Conservation (phyloP, 257 asterid species). For the Linaria vulgaris region DNA sequence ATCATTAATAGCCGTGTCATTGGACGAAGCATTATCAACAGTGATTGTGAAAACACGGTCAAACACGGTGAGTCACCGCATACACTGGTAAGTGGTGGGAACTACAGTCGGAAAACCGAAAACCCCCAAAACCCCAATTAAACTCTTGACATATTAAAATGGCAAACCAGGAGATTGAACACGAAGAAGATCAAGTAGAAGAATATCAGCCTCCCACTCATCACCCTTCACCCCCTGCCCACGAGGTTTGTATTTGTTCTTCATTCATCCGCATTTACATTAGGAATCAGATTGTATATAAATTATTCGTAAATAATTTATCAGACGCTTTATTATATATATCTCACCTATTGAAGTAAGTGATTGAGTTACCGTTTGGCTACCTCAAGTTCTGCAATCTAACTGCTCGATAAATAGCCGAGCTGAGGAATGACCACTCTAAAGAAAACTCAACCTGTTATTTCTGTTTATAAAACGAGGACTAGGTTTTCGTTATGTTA, state of each 20-base stretch:
- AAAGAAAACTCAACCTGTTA: too few species aligned
- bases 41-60: too few species aligned
- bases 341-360: background rate
- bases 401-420: conserved; percentile 34
- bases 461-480: too few species aligned
- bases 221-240: conserved; percentile 80
- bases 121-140: background rate
- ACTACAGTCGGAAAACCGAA: too few species aligned
- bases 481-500: too few species aligned
- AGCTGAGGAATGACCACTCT: conserved; percentile 5
- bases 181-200: conserved; percentile 25
- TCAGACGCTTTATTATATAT: too few species aligned
- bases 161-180: conserved; percentile 35
- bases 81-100: too few species aligned
- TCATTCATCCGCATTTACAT: background rate
- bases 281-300: background rate
- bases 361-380: background rate
- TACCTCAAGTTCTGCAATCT: conserved; percentile 17
- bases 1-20: too few species aligned
- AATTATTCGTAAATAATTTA: background rate
- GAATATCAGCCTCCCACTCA: conserved; percentile 41
- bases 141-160: conserved; percentile 17
- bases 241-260: conserved; percentile 87
- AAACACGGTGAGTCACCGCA: too few species aligned
- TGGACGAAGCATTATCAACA: too few species aligned